phyloP scores from a whole-genome alignment of 78 protist species.

The Planoprotostelium fungivorum region DNA sequence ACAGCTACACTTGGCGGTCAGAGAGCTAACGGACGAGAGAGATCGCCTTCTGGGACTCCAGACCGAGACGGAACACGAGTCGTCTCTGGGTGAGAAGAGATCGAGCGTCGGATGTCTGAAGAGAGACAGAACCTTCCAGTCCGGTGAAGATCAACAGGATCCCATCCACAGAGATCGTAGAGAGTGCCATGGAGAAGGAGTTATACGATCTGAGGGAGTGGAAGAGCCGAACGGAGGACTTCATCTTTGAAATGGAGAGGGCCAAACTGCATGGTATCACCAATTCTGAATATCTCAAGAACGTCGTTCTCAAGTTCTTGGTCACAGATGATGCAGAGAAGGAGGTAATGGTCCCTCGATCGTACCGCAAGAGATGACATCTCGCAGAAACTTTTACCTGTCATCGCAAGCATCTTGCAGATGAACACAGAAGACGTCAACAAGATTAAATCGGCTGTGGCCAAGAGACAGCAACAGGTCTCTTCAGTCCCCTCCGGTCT shows the following conservation, averaged over 20 bases:
- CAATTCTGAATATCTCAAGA: background rate
- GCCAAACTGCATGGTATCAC: background rate
- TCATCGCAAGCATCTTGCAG: background rate
- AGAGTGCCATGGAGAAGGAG: background rate
- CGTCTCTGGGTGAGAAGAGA: too few relatives aligned
- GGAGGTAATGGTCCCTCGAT: background rate
- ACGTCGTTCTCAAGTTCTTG: background rate
- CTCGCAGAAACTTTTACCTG: background rate
- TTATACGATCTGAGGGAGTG: background rate
- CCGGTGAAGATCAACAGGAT: too few relatives aligned
- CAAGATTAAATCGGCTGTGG: background rate
- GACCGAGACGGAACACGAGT: too few relatives aligned
- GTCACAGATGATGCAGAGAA: background rate
- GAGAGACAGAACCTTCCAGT: too few relatives aligned
- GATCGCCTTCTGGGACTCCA: background rate
- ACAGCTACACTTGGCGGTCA: background rate
- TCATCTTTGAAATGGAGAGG: background rate
- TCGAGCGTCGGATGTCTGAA: too few relatives aligned
- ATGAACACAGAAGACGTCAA: background rate
- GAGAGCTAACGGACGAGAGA: background rate
- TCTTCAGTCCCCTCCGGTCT: background rate
- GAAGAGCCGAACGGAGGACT: background rate
- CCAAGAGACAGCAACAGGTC: background rate
- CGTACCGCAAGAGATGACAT: background rate
- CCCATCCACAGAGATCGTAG: background rate